These are phyloP conservation scores for Diaporthe caulivora DNA, from an alignment of 2,329 filamentous ascomycete species.

Conservation along the genomic window DNA sequence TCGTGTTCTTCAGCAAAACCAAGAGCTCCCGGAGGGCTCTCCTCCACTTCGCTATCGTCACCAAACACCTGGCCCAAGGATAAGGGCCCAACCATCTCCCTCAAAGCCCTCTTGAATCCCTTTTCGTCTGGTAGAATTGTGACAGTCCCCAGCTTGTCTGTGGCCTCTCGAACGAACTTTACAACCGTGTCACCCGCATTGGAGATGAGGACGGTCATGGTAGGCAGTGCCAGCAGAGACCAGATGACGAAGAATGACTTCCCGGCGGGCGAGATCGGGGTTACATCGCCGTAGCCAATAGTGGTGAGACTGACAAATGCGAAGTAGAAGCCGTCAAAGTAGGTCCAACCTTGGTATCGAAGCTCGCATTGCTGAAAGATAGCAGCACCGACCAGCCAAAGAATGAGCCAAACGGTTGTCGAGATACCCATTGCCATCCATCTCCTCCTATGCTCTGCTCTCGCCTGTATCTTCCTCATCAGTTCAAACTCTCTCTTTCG, in stretches of 20 bases:
- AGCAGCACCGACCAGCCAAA: slow-evolving; percentile 85
- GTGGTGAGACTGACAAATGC: slow-evolving; percentile 86
- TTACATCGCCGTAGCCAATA: slow-evolving; percentile 87
- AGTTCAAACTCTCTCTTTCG: slow-evolving; percentile 79
- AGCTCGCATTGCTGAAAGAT: slow-evolving; percentile 73
- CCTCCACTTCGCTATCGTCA: slow-evolving; percentile 51
- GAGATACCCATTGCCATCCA: slow-evolving; percentile 82
- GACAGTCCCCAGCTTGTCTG: slow-evolving; percentile 67
- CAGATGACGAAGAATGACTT: slow-evolving; percentile 94
- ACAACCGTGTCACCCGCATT: slow-evolving; percentile 89
- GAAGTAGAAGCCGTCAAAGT: slow-evolving; percentile 88
- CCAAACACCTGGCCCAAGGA: slow-evolving; percentile 58
- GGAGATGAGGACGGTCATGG: slow-evolving; percentile 87
- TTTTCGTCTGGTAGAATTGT: slow-evolving; percentile 72
- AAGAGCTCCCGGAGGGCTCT: slow-evolving; percentile 55
- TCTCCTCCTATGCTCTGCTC: slow-evolving; percentile 73
- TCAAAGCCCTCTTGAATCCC: slow-evolving; percentile 60
- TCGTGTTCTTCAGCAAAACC: slow-evolving; percentile 43
- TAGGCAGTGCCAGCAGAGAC: slow-evolving; percentile 87
- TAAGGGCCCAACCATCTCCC: slow-evolving; percentile 56
- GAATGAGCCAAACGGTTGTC: slow-evolving; percentile 73
- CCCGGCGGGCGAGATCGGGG: slow-evolving; percentile 81
- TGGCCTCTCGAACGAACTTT: slow-evolving; percentile 67
- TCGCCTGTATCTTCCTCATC: slow-evolving; percentile 83
- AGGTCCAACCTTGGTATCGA: slow-evolving; percentile 72